Evolutionary conservation across 1,284 basidiomycete genomes (phyloP).

Genomic region (Apiotrichum gracile): DNA sequence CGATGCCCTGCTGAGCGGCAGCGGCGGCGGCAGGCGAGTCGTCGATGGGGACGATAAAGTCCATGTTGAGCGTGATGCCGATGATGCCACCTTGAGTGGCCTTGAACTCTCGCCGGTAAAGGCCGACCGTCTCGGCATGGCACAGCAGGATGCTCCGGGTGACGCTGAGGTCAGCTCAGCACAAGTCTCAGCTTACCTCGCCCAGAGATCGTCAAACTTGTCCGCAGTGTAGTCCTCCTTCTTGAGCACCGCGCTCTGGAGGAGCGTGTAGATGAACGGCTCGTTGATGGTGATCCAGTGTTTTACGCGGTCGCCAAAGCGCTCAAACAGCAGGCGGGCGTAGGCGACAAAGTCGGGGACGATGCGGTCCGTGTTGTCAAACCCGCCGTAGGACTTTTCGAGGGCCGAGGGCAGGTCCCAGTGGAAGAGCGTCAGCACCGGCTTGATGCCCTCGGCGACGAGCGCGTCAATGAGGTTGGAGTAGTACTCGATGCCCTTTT

Average conservation of each 20-base stretch:
- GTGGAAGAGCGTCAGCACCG: conserved; percentile 31
- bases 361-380: conserved; percentile 42
- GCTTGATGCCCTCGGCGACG: conserved; percentile 51
- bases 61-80: conserved; percentile 31
- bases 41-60: conserved; percentile 25
- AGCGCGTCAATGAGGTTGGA: conserved; percentile 54
- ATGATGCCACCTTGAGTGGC: conserved; percentile 22
- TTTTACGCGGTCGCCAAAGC: conserved; percentile 67
- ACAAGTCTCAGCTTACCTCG: not conserved
- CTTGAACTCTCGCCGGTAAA: conserved; percentile 23
- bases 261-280: conserved; percentile 23
- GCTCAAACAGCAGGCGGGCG: conserved; percentile 61
- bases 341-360: conserved; percentile 60
- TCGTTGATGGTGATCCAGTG: conserved; percentile 55
- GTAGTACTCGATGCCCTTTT: conserved; percentile 62
- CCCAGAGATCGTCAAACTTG: not conserved
- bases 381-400: conserved; percentile 64
- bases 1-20: conserved; percentile 11
- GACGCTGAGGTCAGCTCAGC: not conserved
- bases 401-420: conserved; percentile 68
- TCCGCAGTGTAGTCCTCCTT: conserved; percentile 4
- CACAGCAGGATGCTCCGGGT: conserved; percentile 17
- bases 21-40: conserved; percentile 18
- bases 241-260: conserved; percentile 2
- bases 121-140: conserved; percentile 25